Evolutionary conservation across 2,329 filamentous ascomycete genomes (phyloP).

Genomic region (Fusarium denticulatum): DNA sequence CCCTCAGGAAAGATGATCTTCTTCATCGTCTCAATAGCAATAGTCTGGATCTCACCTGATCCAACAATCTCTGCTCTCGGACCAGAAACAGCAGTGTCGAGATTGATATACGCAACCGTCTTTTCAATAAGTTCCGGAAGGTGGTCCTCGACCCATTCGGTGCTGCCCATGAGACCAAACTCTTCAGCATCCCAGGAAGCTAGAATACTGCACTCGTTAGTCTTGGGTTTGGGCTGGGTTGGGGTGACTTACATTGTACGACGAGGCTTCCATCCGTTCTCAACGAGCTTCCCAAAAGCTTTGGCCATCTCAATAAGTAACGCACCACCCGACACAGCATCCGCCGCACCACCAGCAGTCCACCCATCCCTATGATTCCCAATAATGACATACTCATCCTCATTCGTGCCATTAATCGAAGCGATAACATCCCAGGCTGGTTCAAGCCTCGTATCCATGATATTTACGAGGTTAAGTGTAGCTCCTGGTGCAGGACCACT

Average conservation of each 20-base stretch:
- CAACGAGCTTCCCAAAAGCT: constrained; percentile 57
- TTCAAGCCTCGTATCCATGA: constrained; percentile 25
- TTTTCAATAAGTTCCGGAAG: constrained; percentile 20
- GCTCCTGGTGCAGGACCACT: constrained; percentile 25
- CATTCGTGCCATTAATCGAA: constrained; percentile 52
- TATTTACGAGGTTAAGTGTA: constrained; percentile 4
- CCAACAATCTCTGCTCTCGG: constrained; percentile 50
- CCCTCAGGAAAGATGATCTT: constrained; percentile 33
- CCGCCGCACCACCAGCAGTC: constrained; percentile 62
- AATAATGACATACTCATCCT: constrained; percentile 56
- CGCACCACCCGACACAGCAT: constrained; percentile 61
- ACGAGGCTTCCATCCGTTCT: constrained; percentile 61
- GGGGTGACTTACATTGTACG: constrained; percentile 52
- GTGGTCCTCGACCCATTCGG: constrained; percentile 28
- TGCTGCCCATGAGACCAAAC: constrained; percentile 30
- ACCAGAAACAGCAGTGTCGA: constrained; percentile 60
- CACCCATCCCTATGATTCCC: constrained; percentile 65
- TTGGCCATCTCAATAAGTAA: constrained; percentile 60
- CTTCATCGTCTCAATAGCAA: constrained; percentile 38
- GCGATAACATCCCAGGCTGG: constrained; percentile 50
- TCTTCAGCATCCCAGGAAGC: constrained; percentile 31
- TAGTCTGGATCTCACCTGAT: constrained; percentile 32
- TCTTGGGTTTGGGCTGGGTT: rapidly evolving
- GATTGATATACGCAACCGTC: constrained; percentile 56
- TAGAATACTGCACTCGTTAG: constrained; percentile 5